Base-by-base conservation (phyloP, 305 asterid genomes). In the Fraxinus floribunda region DNA sequence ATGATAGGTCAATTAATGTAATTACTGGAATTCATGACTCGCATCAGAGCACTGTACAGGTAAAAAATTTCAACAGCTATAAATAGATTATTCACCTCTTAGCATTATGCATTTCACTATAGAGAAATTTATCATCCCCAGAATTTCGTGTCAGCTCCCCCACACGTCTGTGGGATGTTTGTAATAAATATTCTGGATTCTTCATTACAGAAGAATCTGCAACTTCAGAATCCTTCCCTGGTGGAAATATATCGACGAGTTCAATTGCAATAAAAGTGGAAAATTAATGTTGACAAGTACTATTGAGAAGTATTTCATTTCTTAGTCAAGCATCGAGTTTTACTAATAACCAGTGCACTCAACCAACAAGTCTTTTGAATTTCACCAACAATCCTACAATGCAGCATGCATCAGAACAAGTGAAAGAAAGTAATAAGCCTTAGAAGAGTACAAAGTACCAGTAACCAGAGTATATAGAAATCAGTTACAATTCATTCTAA, bases 171-270 rank as follows among this genome's bases (percentile, higher is more conserved):
- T 83, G 62, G 41, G 82, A 79, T 81, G 83, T 79, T 83, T 78
- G 82, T 78, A 57, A 49, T 44, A 74, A n/a, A 34, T 85, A 64
- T 78, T 29, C 62, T 71, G 84, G 72, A 60, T 79, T 83, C 83
- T 80, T 86, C 84, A 55, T 18, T 20, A 7, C 70, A 64, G 85
- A 49, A 84, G 84, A 85, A 81, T 83, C 82, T 13, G 62, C 82
- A 82, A 39, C 46, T 76, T 79, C 80, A 81, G 87, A 80, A 83
- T 41, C 41, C 73, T 83, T 84, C 78, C 88, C 89, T 88, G 91
- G 80, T 9, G 81, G 81, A 72, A 85, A 72, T 83, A 73, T 72
- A 70, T 16, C 77, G 38, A 52, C 44, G 44, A 71, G 77, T 72
- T 29, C n/a, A 57, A 46, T 9, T 22, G 64, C 78, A 64, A 60